Evolutionary conservation across 2,329 filamentous ascomycete species (phyloP), one percentile per base, ranked within the genome.

Genomic region (Penicillium sp.): DNA sequence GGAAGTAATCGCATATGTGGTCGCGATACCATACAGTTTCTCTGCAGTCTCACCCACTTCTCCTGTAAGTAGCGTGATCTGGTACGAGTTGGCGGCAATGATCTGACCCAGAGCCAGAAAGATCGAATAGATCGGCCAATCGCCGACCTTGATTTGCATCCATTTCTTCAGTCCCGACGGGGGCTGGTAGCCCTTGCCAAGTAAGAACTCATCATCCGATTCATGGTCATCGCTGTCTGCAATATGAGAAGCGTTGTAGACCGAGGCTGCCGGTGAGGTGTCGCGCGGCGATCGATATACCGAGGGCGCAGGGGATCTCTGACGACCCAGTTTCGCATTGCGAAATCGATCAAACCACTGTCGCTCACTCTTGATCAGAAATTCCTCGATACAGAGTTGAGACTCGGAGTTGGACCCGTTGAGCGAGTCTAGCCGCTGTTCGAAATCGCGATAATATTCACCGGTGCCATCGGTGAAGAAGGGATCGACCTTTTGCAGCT

Each of bases 11-110:
- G 80, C 69, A 54, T 83, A 84, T 19, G 80, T 76, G 8, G 69
- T 73, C 0, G 79, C 79, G 32, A 81, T 76, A 37, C 72, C 70
- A 59, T 84, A 84, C 1, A 84, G 68, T 57, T 80, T 78, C 26
- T 69, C 61, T 2, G 79, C 77, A 6, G 74, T 74, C 56, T 83
- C 71, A 50, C 78, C 79, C 18, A 80, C 70, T 50, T 80, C 75
- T n/a, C 81, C 81, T 0, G 79, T 80, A n/a, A 84, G 70, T n/a
- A 84, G 69, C 1, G 80, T 82, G 55, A 84, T 80, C 56, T 84
- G 81, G 64, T 83, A 83, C 0, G 78, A 82, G 60, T 82, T 83
- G 41, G 79, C 77, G 1, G 80, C 78, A 33, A 83, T 76, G 47
- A 83, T 77, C 53, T 83, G 80, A 20, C 78, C 77, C 28, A 81